Conservation (phyloP, 257 asterid genomes). For the Solanum bukasovii region DNA sequence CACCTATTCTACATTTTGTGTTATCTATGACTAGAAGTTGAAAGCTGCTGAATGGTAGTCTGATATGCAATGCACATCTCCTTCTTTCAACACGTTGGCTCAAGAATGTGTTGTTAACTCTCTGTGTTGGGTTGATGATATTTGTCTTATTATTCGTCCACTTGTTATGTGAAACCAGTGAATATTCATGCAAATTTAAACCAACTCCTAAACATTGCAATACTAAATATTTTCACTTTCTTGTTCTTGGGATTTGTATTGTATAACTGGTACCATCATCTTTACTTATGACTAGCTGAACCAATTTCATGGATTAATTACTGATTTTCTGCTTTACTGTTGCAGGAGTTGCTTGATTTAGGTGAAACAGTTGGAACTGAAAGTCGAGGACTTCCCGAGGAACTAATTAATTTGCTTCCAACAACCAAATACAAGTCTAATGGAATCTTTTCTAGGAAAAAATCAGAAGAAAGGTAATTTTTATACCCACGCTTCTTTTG, state of each 20-base stretch:
- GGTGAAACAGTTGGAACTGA: conserved; percentile 89
- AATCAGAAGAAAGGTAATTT: conserved; percentile 58
- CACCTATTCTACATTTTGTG: background rate
- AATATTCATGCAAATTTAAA: background rate
- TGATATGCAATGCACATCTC: background rate
- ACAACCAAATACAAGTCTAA: conserved; percentile 72
- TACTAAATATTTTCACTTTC: background rate
- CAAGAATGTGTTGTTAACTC: background rate
- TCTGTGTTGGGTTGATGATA: background rate
- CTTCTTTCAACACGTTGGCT: background rate
- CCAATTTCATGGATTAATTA: background rate
- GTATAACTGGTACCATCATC: background rate
- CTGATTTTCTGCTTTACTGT: background rate
- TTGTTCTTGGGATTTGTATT: background rate
- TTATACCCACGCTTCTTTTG: background rate
- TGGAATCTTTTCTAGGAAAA: conserved; percentile 59
- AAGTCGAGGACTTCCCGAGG: conserved; percentile 77
- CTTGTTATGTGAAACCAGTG: background rate
- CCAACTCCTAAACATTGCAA: background rate
- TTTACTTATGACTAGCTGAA: background rate
- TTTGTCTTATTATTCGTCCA: background rate
- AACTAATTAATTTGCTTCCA: conserved; percentile 67
- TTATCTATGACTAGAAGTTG: background rate
- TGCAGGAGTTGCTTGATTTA: conserved; percentile 81
- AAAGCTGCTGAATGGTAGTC: background rate